These are phyloP conservation scores for Camelina sativa DNA, from an alignment of 345 rosid genomes.

Conservation along the genomic window DNA sequence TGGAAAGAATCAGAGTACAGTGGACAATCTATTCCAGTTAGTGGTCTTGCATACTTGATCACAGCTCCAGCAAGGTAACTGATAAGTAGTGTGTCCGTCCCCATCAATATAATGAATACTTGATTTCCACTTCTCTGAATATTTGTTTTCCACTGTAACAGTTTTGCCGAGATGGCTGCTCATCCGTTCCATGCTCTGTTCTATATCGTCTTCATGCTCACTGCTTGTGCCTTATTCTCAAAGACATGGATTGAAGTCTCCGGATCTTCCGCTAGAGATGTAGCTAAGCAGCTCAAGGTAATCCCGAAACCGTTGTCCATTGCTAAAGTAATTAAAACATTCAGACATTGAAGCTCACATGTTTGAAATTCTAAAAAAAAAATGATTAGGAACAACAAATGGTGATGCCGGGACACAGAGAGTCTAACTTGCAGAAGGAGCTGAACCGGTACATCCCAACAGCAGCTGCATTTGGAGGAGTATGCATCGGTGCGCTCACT, in stretches of 20 bases:
- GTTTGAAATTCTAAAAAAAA: not conserved
- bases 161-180: constrained; percentile 76
- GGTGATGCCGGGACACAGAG: constrained; percentile 85
- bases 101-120: not conserved
- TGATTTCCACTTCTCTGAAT: constrained; percentile 13
- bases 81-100: not conserved
- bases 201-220: constrained; percentile 73
- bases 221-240: constrained; percentile 80
- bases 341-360: not conserved
- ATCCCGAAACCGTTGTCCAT: not conserved
- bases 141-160: constrained; percentile 33
- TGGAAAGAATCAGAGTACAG: constrained; percentile 82
- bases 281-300: constrained; percentile 86
- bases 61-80: constrained; percentile 71
- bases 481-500: constrained; percentile 79
- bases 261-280: constrained; percentile 80
- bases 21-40: constrained; percentile 73
- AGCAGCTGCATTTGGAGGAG: constrained; percentile 80
- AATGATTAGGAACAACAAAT: constrained; percentile 76
- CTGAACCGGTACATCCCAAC: constrained; percentile 79
- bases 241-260: constrained; percentile 87
- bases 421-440: constrained; percentile 73
- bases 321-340: not conserved
- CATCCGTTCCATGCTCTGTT: constrained; percentile 81
- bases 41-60: constrained; percentile 73